phyloP scores from a whole-genome alignment of 176 grass and related monocot species.

The Guadua angustifolia region DNA sequence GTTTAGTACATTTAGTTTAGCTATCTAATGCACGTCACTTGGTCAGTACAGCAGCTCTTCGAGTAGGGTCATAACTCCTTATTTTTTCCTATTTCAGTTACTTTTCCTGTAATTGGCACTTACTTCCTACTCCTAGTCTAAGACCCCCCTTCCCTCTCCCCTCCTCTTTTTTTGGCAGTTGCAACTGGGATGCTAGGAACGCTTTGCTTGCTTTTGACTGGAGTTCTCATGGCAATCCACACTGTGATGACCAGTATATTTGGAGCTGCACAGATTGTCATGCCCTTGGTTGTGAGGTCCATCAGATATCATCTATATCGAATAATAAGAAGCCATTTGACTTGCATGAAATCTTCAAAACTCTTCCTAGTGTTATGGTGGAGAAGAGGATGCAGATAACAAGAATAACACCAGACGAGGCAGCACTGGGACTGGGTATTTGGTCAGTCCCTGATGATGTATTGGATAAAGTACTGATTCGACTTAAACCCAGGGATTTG shows the following conservation, averaged over 20 bases:
- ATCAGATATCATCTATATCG: constrained; percentile 50
- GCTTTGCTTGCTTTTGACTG: constrained; percentile 71
- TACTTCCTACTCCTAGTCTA: not conserved
- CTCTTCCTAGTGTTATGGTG: constrained; percentile 66
- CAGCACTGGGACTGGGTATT: constrained; percentile 50
- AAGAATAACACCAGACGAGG: constrained; percentile 61
- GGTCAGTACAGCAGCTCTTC: not conserved
- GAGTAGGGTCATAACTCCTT: not conserved
- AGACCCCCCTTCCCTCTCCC: no score
- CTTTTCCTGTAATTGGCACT: not conserved
- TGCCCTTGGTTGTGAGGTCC: constrained; percentile 66
- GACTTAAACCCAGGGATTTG: constrained; percentile 77
- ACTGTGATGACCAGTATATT: constrained; percentile 59
- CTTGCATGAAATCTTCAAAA: constrained; percentile 90
- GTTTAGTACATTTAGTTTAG: constrained; percentile 6
- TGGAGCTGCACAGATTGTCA: constrained; percentile 82
- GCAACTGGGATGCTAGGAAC: constrained; percentile 79
- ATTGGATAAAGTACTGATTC: constrained; percentile 60
- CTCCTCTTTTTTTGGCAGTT: constrained; percentile 55
- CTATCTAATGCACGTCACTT: not conserved
- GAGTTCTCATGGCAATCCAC: constrained; percentile 39
- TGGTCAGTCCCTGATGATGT: constrained; percentile 86
- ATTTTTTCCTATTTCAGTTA: not conserved
- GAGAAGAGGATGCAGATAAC: constrained; percentile 56
- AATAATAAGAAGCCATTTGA: constrained; percentile 70